phyloP scores from a whole-genome alignment of 1,139 yeast genomes.

The Taphrina flavorubra region DNA sequence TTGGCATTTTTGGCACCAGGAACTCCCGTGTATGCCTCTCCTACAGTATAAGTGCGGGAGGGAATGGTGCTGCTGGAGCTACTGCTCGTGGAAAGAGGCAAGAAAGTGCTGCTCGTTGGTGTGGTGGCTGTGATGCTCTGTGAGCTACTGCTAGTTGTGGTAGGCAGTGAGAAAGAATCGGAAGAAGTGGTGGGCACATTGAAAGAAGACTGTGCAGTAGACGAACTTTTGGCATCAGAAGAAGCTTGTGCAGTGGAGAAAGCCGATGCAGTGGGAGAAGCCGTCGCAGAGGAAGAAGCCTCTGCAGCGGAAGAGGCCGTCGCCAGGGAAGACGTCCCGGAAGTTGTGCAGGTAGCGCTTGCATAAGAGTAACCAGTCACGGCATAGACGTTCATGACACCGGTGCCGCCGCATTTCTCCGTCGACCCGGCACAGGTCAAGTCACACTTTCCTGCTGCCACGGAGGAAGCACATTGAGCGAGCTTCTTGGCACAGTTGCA shows the following conservation, averaged over 20 bases:
- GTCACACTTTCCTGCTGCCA: neutral
- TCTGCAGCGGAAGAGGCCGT: neutral
- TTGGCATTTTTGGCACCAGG: constrained; percentile 24
- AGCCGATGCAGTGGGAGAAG: neutral
- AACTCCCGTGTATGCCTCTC: constrained; percentile 20
- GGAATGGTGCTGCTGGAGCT: neutral
- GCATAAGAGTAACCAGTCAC: constrained; percentile 6
- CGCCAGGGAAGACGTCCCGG: neutral
- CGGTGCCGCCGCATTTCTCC: constrained; percentile 7
- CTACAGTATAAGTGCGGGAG: neutral
- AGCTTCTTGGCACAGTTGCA: constrained; percentile 11
- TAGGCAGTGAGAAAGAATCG: neutral
- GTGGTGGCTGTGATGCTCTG: neutral
- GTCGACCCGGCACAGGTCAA: constrained; percentile 6
- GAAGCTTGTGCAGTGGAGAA: neutral
- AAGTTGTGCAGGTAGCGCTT: neutral
- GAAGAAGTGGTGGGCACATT: neutral
- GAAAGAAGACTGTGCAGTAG: no score
- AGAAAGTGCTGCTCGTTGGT: neutral
- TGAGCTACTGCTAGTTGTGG: neutral
- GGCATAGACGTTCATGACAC: constrained; percentile 17
- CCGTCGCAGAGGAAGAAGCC: neutral
- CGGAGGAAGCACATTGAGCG: neutral
- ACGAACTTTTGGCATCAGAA: neutral
- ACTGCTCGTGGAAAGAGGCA: neutral